phyloP scores from a whole-genome alignment of 352 stramenopile genomes.

The Halophytophthora batemanensis region DNA sequence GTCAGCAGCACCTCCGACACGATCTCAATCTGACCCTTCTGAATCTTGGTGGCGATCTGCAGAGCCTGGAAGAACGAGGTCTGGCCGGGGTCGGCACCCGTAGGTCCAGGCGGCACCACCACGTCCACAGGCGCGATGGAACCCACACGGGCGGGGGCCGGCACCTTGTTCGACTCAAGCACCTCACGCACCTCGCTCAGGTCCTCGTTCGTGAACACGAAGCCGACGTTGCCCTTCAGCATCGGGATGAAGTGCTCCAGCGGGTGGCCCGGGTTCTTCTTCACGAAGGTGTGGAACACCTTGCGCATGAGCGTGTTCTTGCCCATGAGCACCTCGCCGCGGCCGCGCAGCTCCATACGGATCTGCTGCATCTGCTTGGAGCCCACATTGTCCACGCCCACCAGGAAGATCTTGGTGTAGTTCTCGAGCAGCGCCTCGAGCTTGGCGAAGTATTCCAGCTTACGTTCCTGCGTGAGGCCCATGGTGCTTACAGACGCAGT shows the following conservation, averaged over 20 bases:
- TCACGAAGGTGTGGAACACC: constrained; percentile 96
- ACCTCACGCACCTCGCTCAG: constrained; percentile 90
- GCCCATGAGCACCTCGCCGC: constrained; percentile 98
- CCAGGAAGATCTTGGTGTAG: constrained; percentile 98
- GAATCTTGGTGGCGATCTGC: constrained; percentile 99
- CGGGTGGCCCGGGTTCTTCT: constrained; percentile 96
- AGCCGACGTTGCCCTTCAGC: constrained; percentile 97
- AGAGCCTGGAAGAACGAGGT: constrained; percentile 99
- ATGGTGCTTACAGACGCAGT: constrained; percentile 84
- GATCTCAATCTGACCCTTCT: constrained; percentile 99
- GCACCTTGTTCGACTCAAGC: constrained; percentile 89
- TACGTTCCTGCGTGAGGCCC: constrained; percentile 96
- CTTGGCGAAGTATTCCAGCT: constrained; percentile 97
- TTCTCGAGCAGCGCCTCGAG: constrained; percentile 95
- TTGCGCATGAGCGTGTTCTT: constrained; percentile 99
- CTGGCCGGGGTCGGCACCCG: constrained; percentile 98
- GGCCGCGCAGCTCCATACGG: constrained; percentile 93
- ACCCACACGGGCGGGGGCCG: constrained; percentile 96
- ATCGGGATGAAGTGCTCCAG: constrained; percentile 86
- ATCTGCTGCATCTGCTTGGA: constrained; percentile 99
- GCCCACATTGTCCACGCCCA: constrained; percentile 99
- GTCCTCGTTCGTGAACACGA: constrained; percentile 99
- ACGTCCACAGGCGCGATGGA: constrained; percentile 95
- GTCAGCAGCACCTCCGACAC: constrained; percentile 95
- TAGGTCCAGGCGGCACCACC: constrained; percentile 95